Evolutionary conservation across 2,329 filamentous ascomycete species (phyloP).

Genomic region (Penicillium oxalicum): DNA sequence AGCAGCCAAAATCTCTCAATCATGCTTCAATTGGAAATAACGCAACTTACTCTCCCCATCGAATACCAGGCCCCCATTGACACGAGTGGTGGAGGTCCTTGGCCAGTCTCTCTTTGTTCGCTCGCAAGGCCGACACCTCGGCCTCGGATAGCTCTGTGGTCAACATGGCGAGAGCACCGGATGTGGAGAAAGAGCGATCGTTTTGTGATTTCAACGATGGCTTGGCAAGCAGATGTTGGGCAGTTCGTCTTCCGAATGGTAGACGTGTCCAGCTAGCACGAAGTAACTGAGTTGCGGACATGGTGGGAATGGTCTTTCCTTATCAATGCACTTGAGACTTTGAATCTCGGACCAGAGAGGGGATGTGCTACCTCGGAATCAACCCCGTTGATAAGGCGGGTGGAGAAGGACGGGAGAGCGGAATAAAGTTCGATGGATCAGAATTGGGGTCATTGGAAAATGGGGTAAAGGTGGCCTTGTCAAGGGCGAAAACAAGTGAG

Average conservation of each 20-base stretch:
- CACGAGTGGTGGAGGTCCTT: conserved; percentile 60
- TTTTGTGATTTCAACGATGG: background rate
- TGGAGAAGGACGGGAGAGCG: conserved; percentile 9
- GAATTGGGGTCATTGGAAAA: conserved; percentile 6
- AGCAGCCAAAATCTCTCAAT: background rate
- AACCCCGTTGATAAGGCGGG: conserved; percentile 11
- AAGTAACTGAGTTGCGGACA: background rate
- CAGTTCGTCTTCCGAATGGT: background rate
- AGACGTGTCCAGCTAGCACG: conserved; percentile 1
- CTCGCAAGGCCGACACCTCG: conserved; percentile 49
- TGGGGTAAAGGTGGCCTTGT: background rate
- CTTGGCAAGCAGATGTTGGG: background rate
- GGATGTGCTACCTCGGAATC: background rate
- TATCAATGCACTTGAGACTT: background rate
- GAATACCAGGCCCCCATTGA: conserved; percentile 59
- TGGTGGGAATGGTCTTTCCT: background rate
- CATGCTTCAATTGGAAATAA: conserved; percentile 2
- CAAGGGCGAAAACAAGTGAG: background rate
- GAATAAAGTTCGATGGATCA: conserved; percentile 12
- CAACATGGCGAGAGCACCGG: conserved; percentile 26
- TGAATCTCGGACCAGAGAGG: background rate
- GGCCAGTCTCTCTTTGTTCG: conserved; percentile 57
- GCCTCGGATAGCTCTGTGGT: conserved; percentile 45
- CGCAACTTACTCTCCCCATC: conserved; percentile 59
- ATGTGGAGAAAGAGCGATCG: conserved; percentile 10